Evolutionary conservation across 768 basidiomycete species (phyloP).

Genomic region (Leccinum variicolor): DNA sequence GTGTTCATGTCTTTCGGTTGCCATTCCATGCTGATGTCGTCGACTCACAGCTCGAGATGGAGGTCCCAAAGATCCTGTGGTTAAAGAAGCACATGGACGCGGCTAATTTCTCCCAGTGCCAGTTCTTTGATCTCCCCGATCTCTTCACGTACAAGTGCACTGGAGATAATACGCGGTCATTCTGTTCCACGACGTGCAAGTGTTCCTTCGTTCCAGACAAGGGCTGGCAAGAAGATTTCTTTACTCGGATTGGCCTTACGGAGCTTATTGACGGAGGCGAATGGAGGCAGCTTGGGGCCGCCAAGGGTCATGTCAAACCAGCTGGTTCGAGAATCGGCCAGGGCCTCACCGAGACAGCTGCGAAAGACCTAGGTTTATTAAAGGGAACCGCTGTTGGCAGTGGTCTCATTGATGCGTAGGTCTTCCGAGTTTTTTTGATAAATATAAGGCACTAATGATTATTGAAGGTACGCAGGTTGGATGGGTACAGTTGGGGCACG

Average conservation of each 20-base stretch:
- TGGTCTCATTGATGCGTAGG: conserved; percentile 92
- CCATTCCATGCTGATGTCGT: conserved; percentile 6
- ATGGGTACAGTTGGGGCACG: conserved; percentile 90
- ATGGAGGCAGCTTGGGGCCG: conserved; percentile 73
- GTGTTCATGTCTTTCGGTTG: background rate
- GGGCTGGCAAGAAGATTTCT: conserved; percentile 92
- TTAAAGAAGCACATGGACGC: conserved; percentile 84
- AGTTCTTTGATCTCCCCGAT: conserved; percentile 93
- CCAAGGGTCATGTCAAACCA: conserved; percentile 62
- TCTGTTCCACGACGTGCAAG: conserved; percentile 95
- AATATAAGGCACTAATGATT: background rate
- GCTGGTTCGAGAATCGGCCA: conserved; percentile 83
- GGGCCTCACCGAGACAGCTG: conserved; percentile 76
- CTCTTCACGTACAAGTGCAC: conserved; percentile 94
- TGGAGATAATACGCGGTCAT: conserved; percentile 63
- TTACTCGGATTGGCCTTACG: conserved; percentile 76
- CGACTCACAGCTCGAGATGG: conserved; percentile 83
- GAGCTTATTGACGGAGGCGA: conserved; percentile 59
- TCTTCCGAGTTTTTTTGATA: conserved; percentile 7
- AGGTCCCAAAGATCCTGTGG: conserved; percentile 97
- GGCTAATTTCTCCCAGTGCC: conserved; percentile 66
- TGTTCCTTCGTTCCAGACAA: conserved; percentile 84
- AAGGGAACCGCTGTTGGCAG: conserved; percentile 92
- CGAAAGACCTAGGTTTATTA: conserved; percentile 77
- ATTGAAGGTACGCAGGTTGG: conserved; percentile 86